phyloP scores from a whole-genome alignment of 2,329 filamentous ascomycete species.

The Cladophialophora exuberans region DNA sequence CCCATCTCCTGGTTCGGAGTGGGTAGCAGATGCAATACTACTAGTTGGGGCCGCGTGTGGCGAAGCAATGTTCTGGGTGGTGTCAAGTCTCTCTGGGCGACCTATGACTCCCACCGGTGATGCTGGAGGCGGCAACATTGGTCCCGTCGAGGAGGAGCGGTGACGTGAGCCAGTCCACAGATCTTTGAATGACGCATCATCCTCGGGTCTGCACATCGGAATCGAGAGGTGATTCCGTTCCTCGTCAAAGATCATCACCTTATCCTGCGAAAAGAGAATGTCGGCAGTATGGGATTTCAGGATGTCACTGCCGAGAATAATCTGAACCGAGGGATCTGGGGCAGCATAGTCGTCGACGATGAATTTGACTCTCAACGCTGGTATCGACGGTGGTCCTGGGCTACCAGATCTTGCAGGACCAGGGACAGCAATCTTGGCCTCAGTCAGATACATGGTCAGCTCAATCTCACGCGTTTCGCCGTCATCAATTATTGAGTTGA shows the following conservation, averaged over 20 bases:
- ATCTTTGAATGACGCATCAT: conserved; percentile 77
- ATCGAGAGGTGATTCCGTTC: conserved; percentile 86
- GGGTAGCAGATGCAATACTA: conserved; percentile 10
- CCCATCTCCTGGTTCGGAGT: conserved; percentile 18
- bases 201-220: conserved; percentile 89
- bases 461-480: conserved; percentile 71
- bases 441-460: conserved; percentile 83
- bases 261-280: conserved; percentile 88
- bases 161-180: conserved; percentile 62
- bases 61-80: conserved; percentile 32
- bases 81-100: conserved; percentile 31
- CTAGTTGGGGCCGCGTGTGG: conserved; percentile 31
- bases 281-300: conserved; percentile 86
- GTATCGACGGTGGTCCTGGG: conserved; percentile 76
- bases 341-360: conserved; percentile 63
- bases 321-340: conserved; percentile 67
- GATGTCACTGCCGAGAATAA: conserved; percentile 88
- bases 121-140: conserved; percentile 27
- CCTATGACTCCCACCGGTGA: conserved; percentile 40
- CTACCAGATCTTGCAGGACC: conserved; percentile 70
- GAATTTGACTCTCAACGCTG: conserved; percentile 78
- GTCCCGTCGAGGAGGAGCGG: conserved; percentile 23
- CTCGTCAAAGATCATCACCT: conserved; percentile 82
- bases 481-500: conserved; percentile 66
- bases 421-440: conserved; percentile 79